phyloP scores from a whole-genome alignment of 345 rosid genomes.

The Euclidium syriacum region DNA sequence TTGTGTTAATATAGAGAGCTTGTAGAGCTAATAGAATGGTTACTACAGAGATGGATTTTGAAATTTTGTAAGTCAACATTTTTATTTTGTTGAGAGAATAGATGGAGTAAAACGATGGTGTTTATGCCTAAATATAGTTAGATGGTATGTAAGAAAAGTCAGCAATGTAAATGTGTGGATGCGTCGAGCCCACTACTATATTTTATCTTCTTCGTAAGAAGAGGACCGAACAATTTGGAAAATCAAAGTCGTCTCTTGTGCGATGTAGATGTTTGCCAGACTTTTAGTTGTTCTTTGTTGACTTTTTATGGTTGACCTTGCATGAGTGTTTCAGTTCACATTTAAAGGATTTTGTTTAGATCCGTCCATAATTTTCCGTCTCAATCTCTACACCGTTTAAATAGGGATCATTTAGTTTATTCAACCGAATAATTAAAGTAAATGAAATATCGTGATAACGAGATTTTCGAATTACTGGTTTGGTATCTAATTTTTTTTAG shows the following conservation, averaged over 20 bases:
- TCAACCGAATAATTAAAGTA: too few relatives aligned
- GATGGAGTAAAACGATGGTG: neutral
- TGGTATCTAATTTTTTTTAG: too few relatives aligned
- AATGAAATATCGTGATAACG: too few relatives aligned
- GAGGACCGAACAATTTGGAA: slow-evolving; percentile 1
- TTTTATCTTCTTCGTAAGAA: neutral
- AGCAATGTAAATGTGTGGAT: slow-evolving; percentile 16
- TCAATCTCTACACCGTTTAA: too few relatives aligned
- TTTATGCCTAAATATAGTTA: slow-evolving; percentile 1
- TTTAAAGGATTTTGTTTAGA: neutral
- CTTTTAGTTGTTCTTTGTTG: neutral
- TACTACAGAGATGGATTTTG: slow-evolving; percentile 14
- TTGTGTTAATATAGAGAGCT: neutral
- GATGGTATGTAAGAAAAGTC: slow-evolving; percentile 15
- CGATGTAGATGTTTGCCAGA: slow-evolving; percentile 11
- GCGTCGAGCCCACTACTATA: slow-evolving; percentile 6
- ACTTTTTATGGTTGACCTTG: slow-evolving; percentile 14
- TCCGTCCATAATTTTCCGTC: too few relatives aligned
- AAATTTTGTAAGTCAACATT: slow-evolving; percentile 19
- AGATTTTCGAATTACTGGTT: too few relatives aligned
- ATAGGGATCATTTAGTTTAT: too few relatives aligned
- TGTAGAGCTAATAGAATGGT: slow-evolving; percentile 17
- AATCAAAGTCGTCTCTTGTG: slow-evolving; percentile 19
- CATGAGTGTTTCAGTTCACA: slow-evolving; percentile 8
- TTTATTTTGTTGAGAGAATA: neutral